Evolutionary conservation across 805 yeast species (phyloP).

Genomic region (Candida odintsovae): DNA sequence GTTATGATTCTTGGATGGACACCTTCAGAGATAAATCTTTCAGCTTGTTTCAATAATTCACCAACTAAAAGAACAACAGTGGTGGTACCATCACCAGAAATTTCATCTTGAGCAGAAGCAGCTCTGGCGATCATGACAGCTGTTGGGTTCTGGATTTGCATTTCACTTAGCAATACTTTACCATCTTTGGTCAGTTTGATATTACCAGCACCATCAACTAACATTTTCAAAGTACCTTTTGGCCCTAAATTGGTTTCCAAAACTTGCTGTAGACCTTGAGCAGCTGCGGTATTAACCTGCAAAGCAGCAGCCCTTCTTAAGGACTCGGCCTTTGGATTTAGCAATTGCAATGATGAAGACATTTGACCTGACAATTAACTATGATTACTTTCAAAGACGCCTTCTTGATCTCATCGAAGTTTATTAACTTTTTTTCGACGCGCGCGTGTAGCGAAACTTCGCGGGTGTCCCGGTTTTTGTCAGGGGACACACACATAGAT

Average conservation of each 20-base stretch:
- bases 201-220: slow-evolving; percentile 95
- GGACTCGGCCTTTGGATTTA: slow-evolving; percentile 98
- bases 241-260: slow-evolving; percentile 92
- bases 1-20: slow-evolving; percentile 92
- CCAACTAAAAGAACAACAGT: slow-evolving; percentile 93
- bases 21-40: slow-evolving; percentile 86
- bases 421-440: not conserved
- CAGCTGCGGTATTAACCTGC: slow-evolving; percentile 92
- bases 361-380: slow-evolving; percentile 14
- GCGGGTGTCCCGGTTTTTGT: not conserved
- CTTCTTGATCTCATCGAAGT: not conserved
- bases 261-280: slow-evolving; percentile 93
- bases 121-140: slow-evolving; percentile 94
- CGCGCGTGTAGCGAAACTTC: not conserved
- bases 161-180: slow-evolving; percentile 84
- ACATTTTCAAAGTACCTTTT: slow-evolving; percentile 91
- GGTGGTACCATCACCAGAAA: slow-evolving; percentile 99
- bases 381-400: not conserved
- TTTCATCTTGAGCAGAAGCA: slow-evolving; percentile 97
- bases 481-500: not conserved
- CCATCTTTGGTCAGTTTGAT: slow-evolving; percentile 97
- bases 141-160: slow-evolving; percentile 94
- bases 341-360: slow-evolving; percentile 73
- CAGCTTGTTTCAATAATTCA: slow-evolving; percentile 90
- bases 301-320: slow-evolving; percentile 91